Evolutionary conservation across 192 early-diverging fungal species (phyloP), one percentile per base, ranked within the genome.

Genomic region (Coemansia asiatica): DNA sequence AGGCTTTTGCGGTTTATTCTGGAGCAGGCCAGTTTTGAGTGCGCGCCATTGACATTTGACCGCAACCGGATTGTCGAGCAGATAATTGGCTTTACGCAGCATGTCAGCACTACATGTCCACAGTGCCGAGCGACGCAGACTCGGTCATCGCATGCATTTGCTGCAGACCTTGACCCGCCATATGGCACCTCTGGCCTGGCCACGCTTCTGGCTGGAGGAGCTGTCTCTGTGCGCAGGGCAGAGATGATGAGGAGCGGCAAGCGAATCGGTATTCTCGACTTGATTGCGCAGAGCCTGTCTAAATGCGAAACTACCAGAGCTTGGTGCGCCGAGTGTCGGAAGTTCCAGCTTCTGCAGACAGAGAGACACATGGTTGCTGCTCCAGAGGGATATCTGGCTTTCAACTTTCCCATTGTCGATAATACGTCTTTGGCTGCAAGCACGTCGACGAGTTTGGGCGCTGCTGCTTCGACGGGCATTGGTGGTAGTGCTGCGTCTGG

Each of bases 1-100:
- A 91, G 87, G 27, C 93, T 94, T 60, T 83, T 87, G 62, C 91
- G 97, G 16, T 97, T 98, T 68, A 83, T 98, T 27, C 80, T 97
- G 53, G 95, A 97, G 73, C 95, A 96, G 66, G 82, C 95, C 21
- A 89, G 88, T 64, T 87, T 83, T 44, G 95, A 95, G 47, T 87
- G 86, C 71, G 29, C 57, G 28, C 27, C 63, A 35, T 54, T 68
- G 40, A 23, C 61, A 1, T 5, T n/a, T 56, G 25, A 23, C 55
- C 9, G 6, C 31, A 28, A 21, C 23, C 10, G 70, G 19, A 38
- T 51, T n/a, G 71, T 74, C 4, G 79, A 81, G 53, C 64, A 40
- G 6, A 46, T 66, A 0, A 51, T 82, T 36, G 80, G 80, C n/a
- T 67, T 74, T 27, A 29, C 67, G 7, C 74, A 77, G 50, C 60